Evolutionary conservation across 139 green algal genomes (phyloP), one percentile per base, ranked within the genome.

Genomic region (Zygnema circumcarinatum): DNA sequence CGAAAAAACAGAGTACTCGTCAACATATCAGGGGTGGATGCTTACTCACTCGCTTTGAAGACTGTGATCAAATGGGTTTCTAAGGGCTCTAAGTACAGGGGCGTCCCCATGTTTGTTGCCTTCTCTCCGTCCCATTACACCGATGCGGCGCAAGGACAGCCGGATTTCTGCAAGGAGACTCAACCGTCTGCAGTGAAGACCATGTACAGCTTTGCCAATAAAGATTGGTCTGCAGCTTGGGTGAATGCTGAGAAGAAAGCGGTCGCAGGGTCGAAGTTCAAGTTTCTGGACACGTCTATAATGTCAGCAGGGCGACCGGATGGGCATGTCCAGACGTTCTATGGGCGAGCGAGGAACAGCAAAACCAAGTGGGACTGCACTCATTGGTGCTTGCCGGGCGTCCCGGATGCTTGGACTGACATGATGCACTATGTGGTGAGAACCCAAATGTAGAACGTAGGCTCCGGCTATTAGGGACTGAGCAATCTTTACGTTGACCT

Each of bases 311-410:
- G 56, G 11, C 47, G 76, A 42, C 32, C 47, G 32, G 76, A 83
- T 52, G 76, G 7, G 47, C 76, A 83, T 39, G 35, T 78, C 3
- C 11, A 7, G 16, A 38, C 16, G 16, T 38, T 38, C 16, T 78
- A 78, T 41, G 69, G 36, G 35, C 7, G 11, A 39, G 36, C 35
- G 69, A 78, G 36, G 16, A 38, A 42, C 38, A 79, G 38, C 32
- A 83, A 83, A 38, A 38, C 56, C 7, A 39, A 16, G 32, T 38
- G 11, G 7, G 76, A 83, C 16, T 83, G 76, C 52, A 76, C 76
- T 11, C 76, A 83, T 52, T 83, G 76, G 76, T 83, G 76, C 52
- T 16, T 83, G 16, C 76, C 76, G 16, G 76, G 76, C 7, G 76
- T 83, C 11, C 76, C 76, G 11, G 76, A 83, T 16, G 69, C 11